Percentiles rank a stretch among this genome's conserved stretches.
Conservation (phyloP, 495 filamentous ascomycete species). For the Aspergillus homomorphus region DNA sequence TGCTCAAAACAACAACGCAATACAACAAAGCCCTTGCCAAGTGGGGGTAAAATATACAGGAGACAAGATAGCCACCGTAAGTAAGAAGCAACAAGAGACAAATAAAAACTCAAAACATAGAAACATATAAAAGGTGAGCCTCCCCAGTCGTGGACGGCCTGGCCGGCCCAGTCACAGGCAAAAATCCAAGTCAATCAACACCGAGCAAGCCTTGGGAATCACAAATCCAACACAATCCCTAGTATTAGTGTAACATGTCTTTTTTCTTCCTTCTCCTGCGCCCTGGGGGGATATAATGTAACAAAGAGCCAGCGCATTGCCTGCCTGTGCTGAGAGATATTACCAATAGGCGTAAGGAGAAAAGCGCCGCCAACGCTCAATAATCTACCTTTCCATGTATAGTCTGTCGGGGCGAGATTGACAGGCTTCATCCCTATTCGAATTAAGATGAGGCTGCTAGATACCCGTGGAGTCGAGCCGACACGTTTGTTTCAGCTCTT, state of each 20-base stretch:
- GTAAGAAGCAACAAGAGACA: conserved; percentile 2
- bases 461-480: neutral
- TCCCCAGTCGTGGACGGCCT: no score
- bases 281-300: neutral
- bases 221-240: neutral
- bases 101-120: conserved; percentile 11
- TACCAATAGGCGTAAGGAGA: neutral
- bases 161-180: no score
- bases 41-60: neutral
- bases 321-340: neutral
- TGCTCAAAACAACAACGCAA: neutral
- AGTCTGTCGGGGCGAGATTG: neutral
- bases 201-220: neutral
- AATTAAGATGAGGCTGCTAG: neutral
- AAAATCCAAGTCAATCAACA: neutral
- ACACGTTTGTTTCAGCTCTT: neutral
- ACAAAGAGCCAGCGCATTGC: neutral
- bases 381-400: neutral
- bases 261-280: neutral
- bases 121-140: neutral
- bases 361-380: neutral
- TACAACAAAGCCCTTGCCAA: neutral
- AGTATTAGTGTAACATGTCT: conserved; percentile 4
- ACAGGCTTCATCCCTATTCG: neutral
- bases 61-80: neutral